Evolutionary conservation across 2,329 filamentous ascomycete species (phyloP).

Genomic region (Alternaria conjuncta): DNA sequence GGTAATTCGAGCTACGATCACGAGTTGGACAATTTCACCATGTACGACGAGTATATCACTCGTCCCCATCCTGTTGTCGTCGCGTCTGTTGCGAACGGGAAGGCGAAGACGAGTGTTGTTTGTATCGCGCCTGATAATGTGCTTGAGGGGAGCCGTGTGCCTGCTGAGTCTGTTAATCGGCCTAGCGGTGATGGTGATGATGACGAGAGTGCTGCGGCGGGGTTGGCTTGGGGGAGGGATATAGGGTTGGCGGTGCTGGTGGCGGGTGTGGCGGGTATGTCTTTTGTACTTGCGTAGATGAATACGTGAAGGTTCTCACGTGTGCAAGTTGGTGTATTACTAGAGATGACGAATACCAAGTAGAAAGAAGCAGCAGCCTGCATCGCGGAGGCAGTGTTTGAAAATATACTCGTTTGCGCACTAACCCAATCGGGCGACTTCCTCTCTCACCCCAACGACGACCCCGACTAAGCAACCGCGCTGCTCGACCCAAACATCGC

Average conservation of each 20-base stretch:
- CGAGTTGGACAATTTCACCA: neutral
- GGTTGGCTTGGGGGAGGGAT: neutral
- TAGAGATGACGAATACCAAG: neutral
- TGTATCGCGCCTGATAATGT: neutral
- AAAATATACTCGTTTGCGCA: neutral
- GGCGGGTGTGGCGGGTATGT: neutral
- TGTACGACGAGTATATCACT: neutral
- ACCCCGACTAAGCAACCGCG: neutral
- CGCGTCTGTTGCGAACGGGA: neutral
- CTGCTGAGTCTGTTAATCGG: neutral
- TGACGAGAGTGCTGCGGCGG: neutral
- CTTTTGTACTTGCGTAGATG: neutral
- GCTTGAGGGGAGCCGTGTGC: neutral
- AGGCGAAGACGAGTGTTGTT: neutral
- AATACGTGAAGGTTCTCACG: no score
- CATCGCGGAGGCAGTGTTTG: neutral
- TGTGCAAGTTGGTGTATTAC: neutral
- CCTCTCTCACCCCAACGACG: neutral
- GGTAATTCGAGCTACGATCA: neutral
- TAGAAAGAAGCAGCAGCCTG: neutral
- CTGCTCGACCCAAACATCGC: rapidly evolving
- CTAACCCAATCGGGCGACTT: neutral
- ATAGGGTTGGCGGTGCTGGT: no score
- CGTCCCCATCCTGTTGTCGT: neutral
- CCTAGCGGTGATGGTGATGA: neutral